Conservation (phyloP, 768 basidiomycete genomes). For the Heimioporus sp. region DNA sequence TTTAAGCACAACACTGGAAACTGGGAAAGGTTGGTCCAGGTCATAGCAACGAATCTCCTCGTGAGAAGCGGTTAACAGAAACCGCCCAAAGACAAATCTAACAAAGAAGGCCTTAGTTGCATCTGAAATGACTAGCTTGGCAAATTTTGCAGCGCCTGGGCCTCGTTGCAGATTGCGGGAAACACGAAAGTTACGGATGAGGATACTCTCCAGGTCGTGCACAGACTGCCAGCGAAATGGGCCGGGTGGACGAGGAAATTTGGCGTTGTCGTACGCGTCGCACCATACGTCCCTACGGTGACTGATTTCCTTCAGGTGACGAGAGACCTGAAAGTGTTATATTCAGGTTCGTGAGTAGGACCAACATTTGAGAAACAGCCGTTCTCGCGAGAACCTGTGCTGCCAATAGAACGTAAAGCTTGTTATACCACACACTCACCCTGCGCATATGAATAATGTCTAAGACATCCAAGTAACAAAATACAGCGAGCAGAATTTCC, state of each 20-base stretch:
- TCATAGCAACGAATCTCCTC: no score
- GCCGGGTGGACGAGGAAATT: not conserved
- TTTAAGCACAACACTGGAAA: not conserved
- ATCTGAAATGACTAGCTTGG: no score
- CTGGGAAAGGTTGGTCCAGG: no score
- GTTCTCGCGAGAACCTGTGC: no score
- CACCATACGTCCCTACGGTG: not conserved
- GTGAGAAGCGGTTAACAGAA: not conserved
- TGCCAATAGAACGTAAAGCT: no score
- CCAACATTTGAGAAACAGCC: no score
- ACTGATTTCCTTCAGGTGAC: not conserved
- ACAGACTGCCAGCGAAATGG: not conserved
- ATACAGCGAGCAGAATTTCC: no score
- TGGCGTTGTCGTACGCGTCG: not conserved
- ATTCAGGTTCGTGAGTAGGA: no score
- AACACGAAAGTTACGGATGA: not conserved
- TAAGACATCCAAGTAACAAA: no score
- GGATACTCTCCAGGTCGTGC: not conserved
- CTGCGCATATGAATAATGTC: no score
- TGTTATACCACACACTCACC: no score
- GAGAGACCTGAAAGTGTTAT: not conserved
- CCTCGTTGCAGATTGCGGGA: not conserved
- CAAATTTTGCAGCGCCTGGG: no score
- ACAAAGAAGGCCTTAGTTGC: not conserved
- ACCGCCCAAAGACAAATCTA: not conserved